These are phyloP conservation scores for Cucurbita argyrosperma DNA, from an alignment of 306 rosid species.

Conservation along the genomic window DNA sequence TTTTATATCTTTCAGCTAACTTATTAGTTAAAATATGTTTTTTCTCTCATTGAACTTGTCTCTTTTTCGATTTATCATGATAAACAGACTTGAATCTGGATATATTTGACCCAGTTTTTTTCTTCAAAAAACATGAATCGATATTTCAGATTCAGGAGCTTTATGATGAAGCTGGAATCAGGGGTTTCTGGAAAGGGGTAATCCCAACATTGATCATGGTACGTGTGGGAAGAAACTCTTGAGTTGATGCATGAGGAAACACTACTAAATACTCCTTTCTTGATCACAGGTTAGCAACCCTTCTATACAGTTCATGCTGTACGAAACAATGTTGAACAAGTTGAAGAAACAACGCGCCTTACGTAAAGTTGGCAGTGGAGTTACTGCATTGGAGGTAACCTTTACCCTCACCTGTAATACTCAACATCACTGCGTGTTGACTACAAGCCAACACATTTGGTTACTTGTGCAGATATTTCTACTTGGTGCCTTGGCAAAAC, in stretches of 20 bases:
- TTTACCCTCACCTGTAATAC: constrained; percentile 4
- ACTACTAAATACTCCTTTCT: constrained; percentile 25
- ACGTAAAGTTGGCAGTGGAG: constrained; percentile 24
- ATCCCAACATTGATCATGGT: constrained; percentile 87
- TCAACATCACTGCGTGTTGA: not conserved
- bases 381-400: constrained; percentile 74
- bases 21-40: too few relatives aligned
- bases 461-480: constrained; percentile 51
- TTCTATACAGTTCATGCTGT: constrained; percentile 93
- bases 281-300: constrained; percentile 86
- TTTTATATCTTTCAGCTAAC: too few relatives aligned
- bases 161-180: constrained; percentile 61
- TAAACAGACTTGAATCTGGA: not conserved
- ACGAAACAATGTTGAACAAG: constrained; percentile 65
- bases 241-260: constrained; percentile 4
- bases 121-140: not conserved
- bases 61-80: not conserved
- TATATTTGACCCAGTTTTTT: not conserved
- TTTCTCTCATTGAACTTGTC: not conserved
- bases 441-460: constrained; percentile 11
- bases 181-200: constrained; percentile 92
- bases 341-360: constrained; percentile 45
- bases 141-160: constrained; percentile 62
- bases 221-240: constrained; percentile 27
- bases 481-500: constrained; percentile 90